These are phyloP conservation scores for Candida qinlingensis DNA, from an alignment of 805 yeast genomes.

Conservation along the genomic window DNA sequence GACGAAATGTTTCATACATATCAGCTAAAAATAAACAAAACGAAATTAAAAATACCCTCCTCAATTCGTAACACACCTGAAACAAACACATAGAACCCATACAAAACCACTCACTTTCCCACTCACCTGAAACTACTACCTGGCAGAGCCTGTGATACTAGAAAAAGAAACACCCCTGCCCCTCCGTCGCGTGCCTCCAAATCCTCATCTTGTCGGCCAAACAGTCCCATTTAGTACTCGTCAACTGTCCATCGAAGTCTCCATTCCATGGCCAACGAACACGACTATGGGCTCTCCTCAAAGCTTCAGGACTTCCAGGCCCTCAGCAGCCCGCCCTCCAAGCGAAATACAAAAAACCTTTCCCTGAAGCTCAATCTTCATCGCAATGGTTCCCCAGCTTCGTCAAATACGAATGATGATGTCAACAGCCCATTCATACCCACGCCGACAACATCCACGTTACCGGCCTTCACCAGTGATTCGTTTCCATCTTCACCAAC, in stretches of 20 bases:
- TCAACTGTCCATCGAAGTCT: neutral
- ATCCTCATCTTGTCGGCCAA: too few relatives aligned
- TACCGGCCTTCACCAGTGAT: neutral
- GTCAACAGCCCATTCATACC: neutral
- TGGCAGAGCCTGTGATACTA: too few relatives aligned
- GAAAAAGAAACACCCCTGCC: too few relatives aligned
- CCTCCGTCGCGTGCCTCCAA: too few relatives aligned
- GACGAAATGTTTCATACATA: conserved; percentile 5
- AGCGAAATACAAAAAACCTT: conserved; percentile 23
- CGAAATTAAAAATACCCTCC: neutral
- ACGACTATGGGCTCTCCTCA: conserved; percentile 1
- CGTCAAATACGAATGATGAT: neutral
- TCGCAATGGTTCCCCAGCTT: neutral
- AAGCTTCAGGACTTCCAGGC: conserved; percentile 10
- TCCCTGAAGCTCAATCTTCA: conserved; percentile 16
- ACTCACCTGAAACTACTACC: too few relatives aligned
- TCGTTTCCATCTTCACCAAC: conserved; percentile 3
- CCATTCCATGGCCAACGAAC: neutral
- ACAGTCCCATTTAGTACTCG: too few relatives aligned
- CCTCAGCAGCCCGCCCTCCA: conserved; percentile 20
- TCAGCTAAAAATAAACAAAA: conserved; percentile 3
- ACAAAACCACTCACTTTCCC: too few relatives aligned
- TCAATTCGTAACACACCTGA: neutral
- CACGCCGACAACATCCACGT: conserved; percentile 2
- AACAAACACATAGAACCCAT: neutral